Percentiles rank a stretch among this genome's conserved stretches.
Evolutionary conservation across 208 protist genomes (phyloP).

Genomic region (Phytomonas francai): DNA sequence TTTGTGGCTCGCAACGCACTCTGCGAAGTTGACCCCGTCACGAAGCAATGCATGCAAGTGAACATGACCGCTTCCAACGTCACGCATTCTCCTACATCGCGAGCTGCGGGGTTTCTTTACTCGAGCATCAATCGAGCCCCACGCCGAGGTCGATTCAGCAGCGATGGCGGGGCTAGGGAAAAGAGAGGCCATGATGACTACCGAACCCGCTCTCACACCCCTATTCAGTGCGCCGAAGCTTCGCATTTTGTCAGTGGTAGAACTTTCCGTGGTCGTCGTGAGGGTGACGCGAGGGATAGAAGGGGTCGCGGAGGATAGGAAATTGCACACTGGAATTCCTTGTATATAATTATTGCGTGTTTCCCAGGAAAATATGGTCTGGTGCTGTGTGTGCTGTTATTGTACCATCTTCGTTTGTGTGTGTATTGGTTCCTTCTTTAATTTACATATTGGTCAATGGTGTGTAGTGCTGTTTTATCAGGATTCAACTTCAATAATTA

Average conservation of each 20-base stretch:
- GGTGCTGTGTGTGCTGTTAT: not conserved
- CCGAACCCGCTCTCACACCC: not conserved
- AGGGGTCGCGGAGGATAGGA: not conserved
- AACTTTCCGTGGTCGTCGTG: not conserved
- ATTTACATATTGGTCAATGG: not conserved
- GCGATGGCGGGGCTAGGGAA: not conserved
- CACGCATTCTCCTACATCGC: not conserved
- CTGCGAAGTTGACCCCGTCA: slow-evolving; percentile 63
- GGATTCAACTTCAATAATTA: not conserved
- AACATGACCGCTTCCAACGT: slow-evolving; percentile 15
- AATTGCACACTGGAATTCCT: not conserved
- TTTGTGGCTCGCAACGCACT: slow-evolving; percentile 56
- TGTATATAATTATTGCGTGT: not conserved
- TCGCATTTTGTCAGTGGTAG: not conserved
- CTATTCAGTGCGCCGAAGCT: not conserved
- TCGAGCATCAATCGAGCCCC: not conserved
- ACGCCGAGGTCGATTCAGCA: not conserved
- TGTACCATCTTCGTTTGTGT: not conserved
- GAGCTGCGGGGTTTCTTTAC: not conserved
- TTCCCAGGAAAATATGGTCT: not conserved
- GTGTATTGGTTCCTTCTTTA: not conserved
- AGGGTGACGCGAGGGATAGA: not conserved
- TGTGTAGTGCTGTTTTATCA: not conserved
- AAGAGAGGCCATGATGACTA: not conserved
- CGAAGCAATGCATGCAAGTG: slow-evolving; percentile 44